Base-by-base conservation (phyloP, 2,329 filamentous ascomycete genomes). In the Colletotrichum chrysophilum region DNA sequence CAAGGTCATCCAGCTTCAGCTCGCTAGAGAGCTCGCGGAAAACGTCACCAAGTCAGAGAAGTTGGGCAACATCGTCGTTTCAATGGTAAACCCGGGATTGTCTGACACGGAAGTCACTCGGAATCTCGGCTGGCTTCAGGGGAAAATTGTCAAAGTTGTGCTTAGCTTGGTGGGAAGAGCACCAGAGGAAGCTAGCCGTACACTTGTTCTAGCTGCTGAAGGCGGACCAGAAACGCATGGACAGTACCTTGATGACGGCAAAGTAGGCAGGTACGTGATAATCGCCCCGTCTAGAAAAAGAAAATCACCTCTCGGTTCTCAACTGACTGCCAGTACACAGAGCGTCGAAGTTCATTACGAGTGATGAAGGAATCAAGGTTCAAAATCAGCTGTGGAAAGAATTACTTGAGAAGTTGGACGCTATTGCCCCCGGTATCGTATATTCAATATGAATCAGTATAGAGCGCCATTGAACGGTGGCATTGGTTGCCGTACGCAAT, bases 341-440 rank as follows among this genome's bases (percentile, higher is more conserved):
- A 64, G 43, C 70, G 0, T 72, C 62, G 0, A 3, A 21, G 6
- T 85, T 80, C 76, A 85, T 85, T 4, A 70, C 79, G 68, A 85
- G 86, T 10, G 79, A 82, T 4, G 81, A 86, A 43, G 87, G 86
- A 2, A 75, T 78, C 32, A 69, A 80, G 66, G 72, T 80, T 55
- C 85, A 85, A 68, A 79, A 80, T 66, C 84, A 80, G 73, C 79
- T 87, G 4, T 89, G 84, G 79, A 80, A 77, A 13, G 87, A 90
- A 80, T 74, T 89, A 77, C 68, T 85, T 71, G 82, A 76, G 6
- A 81, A 86, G n/a, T 72, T 89, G n/a, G 87, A 88, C 61, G 80
- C 61, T 5, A 81, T 89, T 34, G 81, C 86, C 71, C 84, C 85
- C 1, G 85, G 85, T 0, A 78, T 87, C 10, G 7, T 73, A 78